Percentiles rank a stretch among this genome's conserved stretches.
These are phyloP conservation scores for Psilocybe sp. DNA, from an alignment of 768 basidiomycete genomes.

Conservation along the genomic window DNA sequence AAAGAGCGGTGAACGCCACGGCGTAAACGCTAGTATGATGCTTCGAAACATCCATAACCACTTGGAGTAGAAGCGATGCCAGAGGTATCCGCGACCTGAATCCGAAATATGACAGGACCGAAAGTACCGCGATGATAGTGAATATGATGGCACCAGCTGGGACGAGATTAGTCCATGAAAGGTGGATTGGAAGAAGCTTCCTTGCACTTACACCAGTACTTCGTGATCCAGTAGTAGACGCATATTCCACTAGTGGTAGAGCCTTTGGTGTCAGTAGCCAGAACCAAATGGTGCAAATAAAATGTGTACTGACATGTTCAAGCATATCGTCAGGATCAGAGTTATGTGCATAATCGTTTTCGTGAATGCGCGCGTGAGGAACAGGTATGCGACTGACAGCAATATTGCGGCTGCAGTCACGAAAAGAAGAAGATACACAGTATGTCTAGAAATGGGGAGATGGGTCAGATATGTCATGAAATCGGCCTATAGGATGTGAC, in stretches of 20 bases:
- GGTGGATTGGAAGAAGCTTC: not conserved
- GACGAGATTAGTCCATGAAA: not conserved
- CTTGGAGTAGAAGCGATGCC: slow-evolving; percentile 74
- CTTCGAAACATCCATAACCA: slow-evolving; percentile 82
- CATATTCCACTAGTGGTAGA: slow-evolving; percentile 54
- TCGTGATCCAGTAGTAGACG: slow-evolving; percentile 71
- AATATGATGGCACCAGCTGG: slow-evolving; percentile 82
- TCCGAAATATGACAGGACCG: slow-evolving; percentile 72
- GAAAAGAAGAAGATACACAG: slow-evolving; percentile 73
- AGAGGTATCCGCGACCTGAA: slow-evolving; percentile 74
- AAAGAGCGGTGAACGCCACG: slow-evolving; percentile 70
- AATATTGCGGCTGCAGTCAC: slow-evolving; percentile 67
- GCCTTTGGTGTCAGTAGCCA: not conserved
- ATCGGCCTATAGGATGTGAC: not conserved
- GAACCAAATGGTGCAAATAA: not conserved
- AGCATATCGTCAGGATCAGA: slow-evolving; percentile 54
- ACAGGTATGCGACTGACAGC: slow-evolving; percentile 63
- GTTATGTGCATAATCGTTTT: slow-evolving; percentile 76
- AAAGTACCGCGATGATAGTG: slow-evolving; percentile 75
- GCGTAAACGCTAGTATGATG: slow-evolving; percentile 78
- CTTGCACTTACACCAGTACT: slow-evolving; percentile 59
- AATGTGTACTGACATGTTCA: slow-evolving; percentile 55
- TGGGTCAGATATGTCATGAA: not conserved
- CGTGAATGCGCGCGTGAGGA: slow-evolving; percentile 72
- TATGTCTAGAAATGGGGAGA: slow-evolving; percentile 45